Evolutionary conservation across 148 eudicot genomes (phyloP), one percentile per base, ranked within the genome.

Genomic region (Salicornia ramosissima): DNA sequence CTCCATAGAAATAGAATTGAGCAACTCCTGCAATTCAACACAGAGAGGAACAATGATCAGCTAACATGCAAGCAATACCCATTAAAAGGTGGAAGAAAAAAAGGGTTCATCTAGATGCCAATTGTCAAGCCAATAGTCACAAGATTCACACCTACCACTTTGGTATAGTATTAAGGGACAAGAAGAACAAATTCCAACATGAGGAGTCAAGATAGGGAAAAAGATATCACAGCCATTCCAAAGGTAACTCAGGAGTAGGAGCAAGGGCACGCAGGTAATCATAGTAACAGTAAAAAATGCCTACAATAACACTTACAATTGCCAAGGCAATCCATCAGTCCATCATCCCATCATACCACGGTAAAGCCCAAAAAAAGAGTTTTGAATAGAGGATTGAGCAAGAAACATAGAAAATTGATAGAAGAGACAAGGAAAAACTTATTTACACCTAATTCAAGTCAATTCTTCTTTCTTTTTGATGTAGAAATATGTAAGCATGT

Each of bases 1-100:
- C 70, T 86, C 90, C 83, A 89, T 63, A 49, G 93, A 74, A 58
- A 88, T 70, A 66, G 90, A 86, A 34, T 18, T 45, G 50, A 94
- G 85, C 84, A 94, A 81, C 68, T 91, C 99, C 99, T 94, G 93
- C 82, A 86, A 66, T 40, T 42, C 28, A 43, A 52, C n/a, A 55
- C 26, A n/a, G 51, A 61, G 53, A 33, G 24, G 51, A 70, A 21
- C 47, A 26, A 10, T 30, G 36, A 61, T 50, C 56, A 69, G 34
- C 47, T 24, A 70, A 47, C 42, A 28, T 60, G 6, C 26, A 21
- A 19, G 9, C 21, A 53, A 0, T 31, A 18, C 2, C n/a, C 50
- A n/a, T 14, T 18, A 18, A 19, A n/a, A 4, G 6, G 53, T 5
- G 53, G 19, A 19, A 49, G 53, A 49, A 19, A 49, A 11, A 18